phyloP scores from a whole-genome alignment of 2,329 filamentous ascomycete genomes.

The Cryphonectria naterciae region DNA sequence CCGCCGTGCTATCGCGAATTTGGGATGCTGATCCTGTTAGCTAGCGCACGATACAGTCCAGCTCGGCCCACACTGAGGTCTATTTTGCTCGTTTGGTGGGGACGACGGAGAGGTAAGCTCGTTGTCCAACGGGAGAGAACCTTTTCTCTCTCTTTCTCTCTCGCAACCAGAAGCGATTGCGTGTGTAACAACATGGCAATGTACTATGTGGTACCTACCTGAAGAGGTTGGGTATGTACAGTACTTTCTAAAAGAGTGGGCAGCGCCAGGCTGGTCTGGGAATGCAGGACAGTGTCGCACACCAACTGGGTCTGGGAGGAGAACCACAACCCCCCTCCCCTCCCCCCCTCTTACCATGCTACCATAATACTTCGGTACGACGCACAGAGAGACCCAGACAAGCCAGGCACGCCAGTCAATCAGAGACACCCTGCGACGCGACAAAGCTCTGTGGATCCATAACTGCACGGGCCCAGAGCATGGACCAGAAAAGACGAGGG shows the following conservation, averaged over 20 bases:
- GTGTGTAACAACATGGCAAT: not conserved
- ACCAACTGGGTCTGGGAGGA: not conserved
- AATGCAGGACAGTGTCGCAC: constrained; percentile 1
- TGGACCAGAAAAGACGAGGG: not conserved
- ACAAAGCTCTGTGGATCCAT: not conserved
- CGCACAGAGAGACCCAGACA: not conserved
- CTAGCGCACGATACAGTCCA: not conserved
- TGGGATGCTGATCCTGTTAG: not conserved
- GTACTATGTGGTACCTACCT: not conserved
- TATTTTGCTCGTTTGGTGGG: not conserved
- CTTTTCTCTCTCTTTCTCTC: not conserved
- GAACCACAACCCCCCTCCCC: not conserved
- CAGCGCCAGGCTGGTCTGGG: not conserved
- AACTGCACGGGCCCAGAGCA: not conserved
- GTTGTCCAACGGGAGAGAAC: not conserved
- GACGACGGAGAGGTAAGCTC: not conserved
- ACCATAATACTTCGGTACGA: not conserved
- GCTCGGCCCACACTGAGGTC: not conserved
- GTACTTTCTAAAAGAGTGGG: not conserved
- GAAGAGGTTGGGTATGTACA: not conserved
- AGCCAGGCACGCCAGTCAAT: not conserved
- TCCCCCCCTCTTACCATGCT: not conserved
- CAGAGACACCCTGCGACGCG: not conserved
- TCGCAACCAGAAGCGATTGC: not conserved
- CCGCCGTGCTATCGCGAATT: constrained; percentile 2